Evolutionary conservation across 2,329 filamentous ascomycete species (phyloP).

Genomic region (Geosmithia flava): DNA sequence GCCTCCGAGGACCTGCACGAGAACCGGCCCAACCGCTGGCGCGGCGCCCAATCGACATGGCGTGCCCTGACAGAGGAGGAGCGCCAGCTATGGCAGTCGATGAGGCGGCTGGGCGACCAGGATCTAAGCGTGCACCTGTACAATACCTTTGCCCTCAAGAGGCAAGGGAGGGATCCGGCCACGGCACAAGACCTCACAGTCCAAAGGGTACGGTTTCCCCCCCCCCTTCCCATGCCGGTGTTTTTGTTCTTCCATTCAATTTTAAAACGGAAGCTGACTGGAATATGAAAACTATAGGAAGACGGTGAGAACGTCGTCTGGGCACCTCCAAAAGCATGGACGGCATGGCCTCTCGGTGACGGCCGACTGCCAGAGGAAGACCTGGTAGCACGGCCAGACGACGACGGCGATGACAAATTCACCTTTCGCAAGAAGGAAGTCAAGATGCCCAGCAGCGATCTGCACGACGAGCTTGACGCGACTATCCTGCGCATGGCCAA

Average conservation of each 20-base stretch:
- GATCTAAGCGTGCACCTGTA: conserved; percentile 70
- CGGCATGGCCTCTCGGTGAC: conserved; percentile 68
- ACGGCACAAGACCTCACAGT: conserved; percentile 14
- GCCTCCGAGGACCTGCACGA: conserved; percentile 32
- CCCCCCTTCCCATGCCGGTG: not conserved
- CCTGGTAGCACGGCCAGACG: conserved; percentile 21
- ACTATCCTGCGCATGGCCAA: conserved; percentile 55
- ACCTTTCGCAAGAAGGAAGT: conserved; percentile 31
- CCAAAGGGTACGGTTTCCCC: conserved; percentile 11
- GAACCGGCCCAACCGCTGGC: conserved; percentile 58
- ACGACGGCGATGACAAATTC: conserved; percentile 35
- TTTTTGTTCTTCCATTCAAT: too few relatives aligned
- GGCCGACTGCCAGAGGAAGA: conserved; percentile 45
- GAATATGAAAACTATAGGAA: conserved; percentile 9
- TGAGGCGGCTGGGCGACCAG: conserved; percentile 49
- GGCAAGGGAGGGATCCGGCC: conserved; percentile 11
- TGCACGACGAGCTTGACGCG: conserved; percentile 62
- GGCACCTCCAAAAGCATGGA: conserved; percentile 53
- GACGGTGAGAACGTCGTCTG: conserved; percentile 23
- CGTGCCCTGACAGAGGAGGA: conserved; percentile 46
- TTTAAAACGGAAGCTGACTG: too few relatives aligned
- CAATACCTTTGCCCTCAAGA: conserved; percentile 60
- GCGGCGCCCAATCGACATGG: conserved; percentile 59
- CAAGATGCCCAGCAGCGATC: conserved; percentile 39
- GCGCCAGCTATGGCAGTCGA: conserved; percentile 45